Evolutionary conservation across 192 early-diverging fungal species (phyloP).

Genomic region (Linnemannia schmuckeri): DNA sequence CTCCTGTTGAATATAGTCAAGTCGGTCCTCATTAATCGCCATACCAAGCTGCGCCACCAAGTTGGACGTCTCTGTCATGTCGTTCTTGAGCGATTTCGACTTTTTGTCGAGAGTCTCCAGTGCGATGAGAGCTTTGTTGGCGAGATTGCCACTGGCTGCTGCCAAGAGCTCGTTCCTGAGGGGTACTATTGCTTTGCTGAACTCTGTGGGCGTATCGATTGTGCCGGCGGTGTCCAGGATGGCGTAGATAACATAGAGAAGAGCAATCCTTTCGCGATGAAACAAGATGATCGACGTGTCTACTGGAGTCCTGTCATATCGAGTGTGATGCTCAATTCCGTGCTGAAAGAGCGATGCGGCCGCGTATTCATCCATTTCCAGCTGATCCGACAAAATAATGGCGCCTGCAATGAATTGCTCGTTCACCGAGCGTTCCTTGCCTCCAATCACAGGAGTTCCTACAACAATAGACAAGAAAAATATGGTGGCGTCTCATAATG

Average conservation of each 20-base stretch:
- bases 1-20: constrained; percentile 57
- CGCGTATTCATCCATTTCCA: constrained; percentile 82
- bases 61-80: constrained; percentile 64
- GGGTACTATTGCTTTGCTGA: constrained; percentile 60
- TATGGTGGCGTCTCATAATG: not conserved
- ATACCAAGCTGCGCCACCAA: constrained; percentile 56
- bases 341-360: constrained; percentile 77
- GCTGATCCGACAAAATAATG: constrained; percentile 81
- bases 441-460: constrained; percentile 70
- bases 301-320: constrained; percentile 69
- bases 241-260: constrained; percentile 66
- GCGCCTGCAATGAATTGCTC: constrained; percentile 75
- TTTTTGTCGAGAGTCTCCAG: constrained; percentile 64
- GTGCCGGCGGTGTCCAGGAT: constrained; percentile 69
- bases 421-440: constrained; percentile 72
- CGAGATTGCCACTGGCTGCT: constrained; percentile 59
- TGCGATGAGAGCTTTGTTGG: constrained; percentile 64
- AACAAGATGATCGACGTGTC: constrained; percentile 79
- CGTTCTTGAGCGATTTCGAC: constrained; percentile 58
- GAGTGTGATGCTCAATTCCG: constrained; percentile 63
- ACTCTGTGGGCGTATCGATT: constrained; percentile 52
- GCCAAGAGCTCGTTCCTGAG: constrained; percentile 58
- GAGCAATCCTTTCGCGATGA: constrained; percentile 73
- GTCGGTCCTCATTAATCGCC: constrained; percentile 57
- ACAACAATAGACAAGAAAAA: not conserved